These are phyloP conservation scores for Leccinum variabile DNA, from an alignment of 1,284 basidiomycete genomes.

Conservation along the genomic window DNA sequence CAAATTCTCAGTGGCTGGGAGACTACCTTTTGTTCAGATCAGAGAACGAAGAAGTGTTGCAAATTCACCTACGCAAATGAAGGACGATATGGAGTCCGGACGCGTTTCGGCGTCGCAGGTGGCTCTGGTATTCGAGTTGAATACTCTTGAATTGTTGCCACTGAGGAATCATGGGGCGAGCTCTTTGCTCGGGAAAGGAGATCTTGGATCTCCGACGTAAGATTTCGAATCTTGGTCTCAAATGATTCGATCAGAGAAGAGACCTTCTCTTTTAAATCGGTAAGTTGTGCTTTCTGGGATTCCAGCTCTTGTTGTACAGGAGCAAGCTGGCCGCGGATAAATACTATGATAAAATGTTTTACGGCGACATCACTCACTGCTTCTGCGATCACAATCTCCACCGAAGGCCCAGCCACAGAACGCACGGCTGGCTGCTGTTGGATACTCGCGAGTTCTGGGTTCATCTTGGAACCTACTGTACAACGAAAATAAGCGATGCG, in stretches of 20 bases:
- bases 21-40: constrained; percentile 21
- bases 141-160: constrained; percentile 13
- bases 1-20: constrained; percentile 20
- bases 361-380: constrained; percentile 38
- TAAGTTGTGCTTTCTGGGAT: constrained; percentile 42
- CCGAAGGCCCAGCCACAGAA: constrained; percentile 16
- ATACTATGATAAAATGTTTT: background rate
- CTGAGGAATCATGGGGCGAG: constrained; percentile 17
- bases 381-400: constrained; percentile 38
- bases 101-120: constrained; percentile 35
- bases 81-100: constrained; percentile 31
- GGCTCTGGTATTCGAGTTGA: constrained; percentile 30
- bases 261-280: constrained; percentile 42
- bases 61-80: constrained; percentile 29
- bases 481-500: background rate
- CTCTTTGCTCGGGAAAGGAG: constrained; percentile 23
- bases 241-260: constrained; percentile 34
- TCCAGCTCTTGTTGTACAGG: constrained; percentile 49
- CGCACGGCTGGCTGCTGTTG: constrained; percentile 15
- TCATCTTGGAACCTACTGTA: constrained; percentile 12
- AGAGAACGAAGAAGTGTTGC: background rate
- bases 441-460: constrained; percentile 2
- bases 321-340: constrained; percentile 41
- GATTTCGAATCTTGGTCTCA: constrained; percentile 38
- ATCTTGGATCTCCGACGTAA: constrained; percentile 33